Evolutionary conservation across 2,329 filamentous ascomycete species (phyloP), one percentile per base, ranked within the genome.

Genomic region (Septoria petroselini): DNA sequence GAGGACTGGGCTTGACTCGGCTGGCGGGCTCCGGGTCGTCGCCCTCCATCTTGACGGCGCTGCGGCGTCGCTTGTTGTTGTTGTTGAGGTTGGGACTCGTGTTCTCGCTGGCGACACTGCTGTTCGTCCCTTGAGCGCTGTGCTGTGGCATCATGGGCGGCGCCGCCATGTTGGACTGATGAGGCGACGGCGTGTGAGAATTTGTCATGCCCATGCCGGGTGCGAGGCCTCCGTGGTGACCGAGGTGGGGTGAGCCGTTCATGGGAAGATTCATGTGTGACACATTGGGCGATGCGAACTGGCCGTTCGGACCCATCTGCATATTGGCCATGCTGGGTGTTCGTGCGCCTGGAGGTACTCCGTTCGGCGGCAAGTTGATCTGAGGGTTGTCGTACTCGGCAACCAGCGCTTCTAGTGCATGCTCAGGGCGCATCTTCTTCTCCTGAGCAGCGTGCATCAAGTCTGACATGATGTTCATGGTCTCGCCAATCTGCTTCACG

Each of bases 401-500:
- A 45, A 78, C 76, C 44, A 81, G 73, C 30, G 73, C 71, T 35
- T 75, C 70, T 48, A 84, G 68, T n/a, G 80, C 77, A 57, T 81
- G 73, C 15, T 72, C 69, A 2, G 81, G 78, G 21, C 73, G 73
- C 47, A 82, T 62, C 15, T 75, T 71, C 57, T 80, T 73, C 41
- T 76, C 71, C 49, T 79, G 73, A 18, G 78, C 78, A 57, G 76
- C 80, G 41, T 73, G 71, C 69, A 84, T 82, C 27, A 84, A 67
- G 51, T 76, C 73, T 50, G 76, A 76, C 82, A 85, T 85, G 57
- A 78, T 74, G 46, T 79, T 81, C 64, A 85, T 78, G 23, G 81
- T 83, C 66, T 85, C 83, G 52, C 78, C 79, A 53, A 84, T 76
- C 81, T 84, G 62, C 33, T 46, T 7, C 35, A 41, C 25, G 50